Conservation (phyloP, 179 eudicot species). For the Nepenthes alata region DNA sequence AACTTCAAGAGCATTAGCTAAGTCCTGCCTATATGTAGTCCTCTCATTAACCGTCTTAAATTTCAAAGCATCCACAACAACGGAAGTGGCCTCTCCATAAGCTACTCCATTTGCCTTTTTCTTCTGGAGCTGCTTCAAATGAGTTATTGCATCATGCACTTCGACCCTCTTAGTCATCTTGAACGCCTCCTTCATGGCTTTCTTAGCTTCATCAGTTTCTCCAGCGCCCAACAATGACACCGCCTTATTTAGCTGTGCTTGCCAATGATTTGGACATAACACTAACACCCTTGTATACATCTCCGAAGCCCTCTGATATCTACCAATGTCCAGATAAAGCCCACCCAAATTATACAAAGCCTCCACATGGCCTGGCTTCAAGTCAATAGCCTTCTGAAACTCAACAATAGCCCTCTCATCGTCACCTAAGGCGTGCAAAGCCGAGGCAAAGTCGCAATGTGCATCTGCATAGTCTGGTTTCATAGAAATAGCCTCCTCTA, state of each 20-base stretch:
- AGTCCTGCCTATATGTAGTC: slow-evolving; percentile 60
- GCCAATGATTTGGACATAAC: slow-evolving; percentile 89
- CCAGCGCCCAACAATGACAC: slow-evolving; percentile 93
- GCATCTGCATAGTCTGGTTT: slow-evolving; percentile 94
- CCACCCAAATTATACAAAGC: slow-evolving; percentile 95
- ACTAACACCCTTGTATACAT: slow-evolving; percentile 88
- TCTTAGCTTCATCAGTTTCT: slow-evolving; percentile 88
- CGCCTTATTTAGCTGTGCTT: slow-evolving; percentile 89
- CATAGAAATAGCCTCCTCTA: slow-evolving; percentile 87
- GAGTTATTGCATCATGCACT: slow-evolving; percentile 84
- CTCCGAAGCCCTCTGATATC: slow-evolving; percentile 95
- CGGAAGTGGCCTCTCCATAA: slow-evolving; percentile 59
- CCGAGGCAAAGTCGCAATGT: slow-evolving; percentile 90
- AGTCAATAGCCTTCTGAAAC: slow-evolving; percentile 94
- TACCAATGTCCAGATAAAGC: slow-evolving; percentile 90
- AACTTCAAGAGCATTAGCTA: slow-evolving; percentile 71
- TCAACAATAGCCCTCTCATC: slow-evolving; percentile 86
- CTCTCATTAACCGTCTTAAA: slow-evolving; percentile 62
- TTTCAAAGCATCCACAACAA: slow-evolving; percentile 49
- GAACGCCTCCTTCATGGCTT: slow-evolving; percentile 84
- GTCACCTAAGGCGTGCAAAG: slow-evolving; percentile 82
- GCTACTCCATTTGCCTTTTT: slow-evolving; percentile 50
- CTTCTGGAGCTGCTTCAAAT: slow-evolving; percentile 85
- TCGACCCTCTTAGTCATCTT: slow-evolving; percentile 96
- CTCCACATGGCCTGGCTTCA: slow-evolving; percentile 85